Evolutionary conservation across 257 asterid species (phyloP).

Genomic region (Voacanga thouarsii): DNA sequence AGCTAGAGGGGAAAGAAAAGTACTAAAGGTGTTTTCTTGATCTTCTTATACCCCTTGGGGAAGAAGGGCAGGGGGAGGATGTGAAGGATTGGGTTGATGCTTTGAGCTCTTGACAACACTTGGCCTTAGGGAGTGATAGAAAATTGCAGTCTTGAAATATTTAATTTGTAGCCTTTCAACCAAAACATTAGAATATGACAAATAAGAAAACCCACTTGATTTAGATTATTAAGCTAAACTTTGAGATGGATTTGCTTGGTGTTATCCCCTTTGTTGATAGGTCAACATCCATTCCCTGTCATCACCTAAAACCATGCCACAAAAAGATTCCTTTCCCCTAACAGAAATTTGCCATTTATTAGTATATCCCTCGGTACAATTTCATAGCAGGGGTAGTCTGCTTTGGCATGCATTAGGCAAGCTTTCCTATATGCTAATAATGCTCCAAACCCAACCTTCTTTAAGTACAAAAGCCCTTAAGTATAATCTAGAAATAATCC

Average conservation of each 20-base stretch:
- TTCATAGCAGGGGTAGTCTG: slow-evolving; percentile 18
- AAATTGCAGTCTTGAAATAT: neutral
- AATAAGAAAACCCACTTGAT: slow-evolving; percentile 27
- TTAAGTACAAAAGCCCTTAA: slow-evolving; percentile 21
- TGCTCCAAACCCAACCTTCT: slow-evolving; percentile 23
- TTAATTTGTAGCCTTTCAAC: slow-evolving; percentile 17
- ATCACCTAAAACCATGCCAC: slow-evolving; percentile 41
- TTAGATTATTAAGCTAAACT: slow-evolving; percentile 26
- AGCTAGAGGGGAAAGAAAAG: neutral
- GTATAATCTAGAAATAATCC: slow-evolving; percentile 29
- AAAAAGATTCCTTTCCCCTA: slow-evolving; percentile 28
- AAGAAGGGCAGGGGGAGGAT: neutral
- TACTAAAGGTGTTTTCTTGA: slow-evolving; percentile 12
- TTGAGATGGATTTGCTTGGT: slow-evolving; percentile 48
- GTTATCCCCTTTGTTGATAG: slow-evolving; percentile 44
- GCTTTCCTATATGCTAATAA: slow-evolving; percentile 27
- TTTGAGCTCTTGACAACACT: slow-evolving; percentile 7
- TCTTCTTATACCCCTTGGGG: neutral
- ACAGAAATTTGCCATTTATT: slow-evolving; percentile 16
- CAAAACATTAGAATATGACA: slow-evolving; percentile 25
- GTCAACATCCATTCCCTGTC: slow-evolving; percentile 49
- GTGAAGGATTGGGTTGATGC: neutral
- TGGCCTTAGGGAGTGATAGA: slow-evolving; percentile 1
- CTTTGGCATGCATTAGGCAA: slow-evolving; percentile 24
- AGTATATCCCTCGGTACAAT: slow-evolving; percentile 12